These are phyloP conservation scores for Podospora australis DNA, from an alignment of 495 filamentous ascomycete genomes.

Conservation along the genomic window DNA sequence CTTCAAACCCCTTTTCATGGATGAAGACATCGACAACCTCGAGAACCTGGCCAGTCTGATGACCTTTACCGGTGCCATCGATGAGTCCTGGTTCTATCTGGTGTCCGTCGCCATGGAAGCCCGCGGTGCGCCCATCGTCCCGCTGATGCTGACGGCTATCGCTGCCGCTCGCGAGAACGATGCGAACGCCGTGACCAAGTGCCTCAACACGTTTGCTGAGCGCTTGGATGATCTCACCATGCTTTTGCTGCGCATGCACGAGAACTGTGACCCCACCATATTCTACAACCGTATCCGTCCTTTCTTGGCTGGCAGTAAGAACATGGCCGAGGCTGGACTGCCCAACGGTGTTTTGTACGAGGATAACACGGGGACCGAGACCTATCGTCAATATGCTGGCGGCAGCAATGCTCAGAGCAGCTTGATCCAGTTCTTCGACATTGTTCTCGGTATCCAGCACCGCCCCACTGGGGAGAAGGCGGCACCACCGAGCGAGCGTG, in stretches of 20 bases:
- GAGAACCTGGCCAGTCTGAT: conserved; percentile 77
- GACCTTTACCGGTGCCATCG: conserved; percentile 90
- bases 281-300: conserved; percentile 94
- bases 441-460: conserved; percentile 86
- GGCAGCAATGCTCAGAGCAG: conserved; percentile 97
- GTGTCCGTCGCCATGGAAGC: conserved; percentile 95
- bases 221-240: conserved; percentile 73
- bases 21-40: conserved; percentile 72
- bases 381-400: conserved; percentile 79
- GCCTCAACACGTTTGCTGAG: conserved; percentile 73
- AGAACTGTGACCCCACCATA: conserved; percentile 83
- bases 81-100: conserved; percentile 98
- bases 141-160: conserved; percentile 83
- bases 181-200: conserved; percentile 61
- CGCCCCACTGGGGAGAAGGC: conserved; percentile 74
- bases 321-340: conserved; percentile 89
- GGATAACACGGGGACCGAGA: conserved; percentile 60
- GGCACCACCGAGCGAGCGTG: conserved; percentile 36
- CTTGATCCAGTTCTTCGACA: conserved; percentile 93
- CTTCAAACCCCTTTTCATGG: conserved; percentile 78
- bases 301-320: conserved; percentile 91
- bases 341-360: conserved; percentile 86
- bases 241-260: conserved; percentile 78
- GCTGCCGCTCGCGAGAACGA: conserved; percentile 69
- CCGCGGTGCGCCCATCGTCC: conserved; percentile 79